Evolutionary conservation across 129 eudicot genomes (phyloP), one percentile per base, ranked within the genome.

Genomic region (Saposhnikovia divaricata): DNA sequence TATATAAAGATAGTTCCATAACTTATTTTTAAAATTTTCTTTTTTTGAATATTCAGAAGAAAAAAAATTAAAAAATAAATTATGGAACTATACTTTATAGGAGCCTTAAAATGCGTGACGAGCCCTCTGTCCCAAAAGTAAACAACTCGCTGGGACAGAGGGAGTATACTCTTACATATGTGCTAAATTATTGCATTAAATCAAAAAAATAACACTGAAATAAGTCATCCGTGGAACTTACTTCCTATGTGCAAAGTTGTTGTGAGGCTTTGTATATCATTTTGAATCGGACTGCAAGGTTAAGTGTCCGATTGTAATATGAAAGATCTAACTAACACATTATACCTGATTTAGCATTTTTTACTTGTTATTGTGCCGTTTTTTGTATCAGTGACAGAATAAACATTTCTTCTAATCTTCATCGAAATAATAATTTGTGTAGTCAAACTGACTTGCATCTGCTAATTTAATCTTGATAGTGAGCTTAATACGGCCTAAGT

Each of bases 401-500:
- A 45, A 13, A 74, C 18, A 6, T 40, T 5, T 43, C 31, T n/a
- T 73, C 15, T 23, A 19, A 23, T 74, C 61, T 25, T 13, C 51
- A 18, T 19, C 9, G 4, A 65, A 68, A 68, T 68, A 68, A 31
- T 68, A 14, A 68, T 68, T 34, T 68, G 43, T 68, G 73, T 31
- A 28, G 10, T 61, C 9, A 4, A 68, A 68, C 23, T 31, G 43
- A 68, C 19, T 66, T 66, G 39, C 21, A 66, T 66, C 72, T 28
- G 3, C 27, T 31, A 25, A 61, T 9, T 31, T 31, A 14, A 68
- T 31, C 75, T 44, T 57, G 28, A 28, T 75, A 57, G 43, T 68
- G 40, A 68, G 73, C 74, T 16, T 74, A 38, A 51, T 74, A 74
- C 42, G 12, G 39, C 74, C 77, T 85, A 57, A 81, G 77, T 46